Base-by-base conservation (phyloP, 768 basidiomycete species). In the Pisolithus orientalis region DNA sequence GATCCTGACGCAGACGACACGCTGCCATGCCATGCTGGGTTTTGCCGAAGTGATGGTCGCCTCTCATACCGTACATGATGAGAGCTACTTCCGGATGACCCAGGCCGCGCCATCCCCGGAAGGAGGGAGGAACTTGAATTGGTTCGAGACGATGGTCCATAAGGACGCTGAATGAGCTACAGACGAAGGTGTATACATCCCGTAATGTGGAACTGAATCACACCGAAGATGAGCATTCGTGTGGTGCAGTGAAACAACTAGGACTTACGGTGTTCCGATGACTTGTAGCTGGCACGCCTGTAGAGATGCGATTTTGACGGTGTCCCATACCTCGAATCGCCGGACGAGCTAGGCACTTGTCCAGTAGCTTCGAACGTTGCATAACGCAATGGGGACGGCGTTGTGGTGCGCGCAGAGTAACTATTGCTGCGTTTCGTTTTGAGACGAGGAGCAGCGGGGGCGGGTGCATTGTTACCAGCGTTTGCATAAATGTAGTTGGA, bases 101-200 rank as follows among this genome's bases (percentile, higher is more conserved):
- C 69, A 57, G 68, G 66, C 6, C 67, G 69, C 9, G 67, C 65
- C 38, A 71, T 72, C 24, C 70, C 70, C 37, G 70, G 75, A 48
- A 65, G 69, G 32, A 79, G 58, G 1, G 81, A 82, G 9, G 77
- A 76, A 54, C 69, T 76, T 5, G 79, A 80, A 50, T 73, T 74
- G n/a, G 79, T 77, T 21, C 76, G 74, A 40, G 77, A 77, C 44
- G 79, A 80, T 10, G 68, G 48, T 4, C 68, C 67, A 47, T 73
- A 68, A 68, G 21, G 62, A 62, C 17, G 64, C 59, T 4, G 68
- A 70, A 6, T 66, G 67, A 5, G 69, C 56, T 53, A 67, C 53
- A 44, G 59, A 34, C 11, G 34, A 63, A 14, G 69, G 62, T 8
- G 67, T 64, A 39, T 53, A 63, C 56, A 70, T 58, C 34, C 63